A percentile compares a stretch with the other conserved stretches of the same genome.
Evolutionary conservation across 805 yeast species (phyloP).

Genomic region (Scheffersomyces stipitis): DNA sequence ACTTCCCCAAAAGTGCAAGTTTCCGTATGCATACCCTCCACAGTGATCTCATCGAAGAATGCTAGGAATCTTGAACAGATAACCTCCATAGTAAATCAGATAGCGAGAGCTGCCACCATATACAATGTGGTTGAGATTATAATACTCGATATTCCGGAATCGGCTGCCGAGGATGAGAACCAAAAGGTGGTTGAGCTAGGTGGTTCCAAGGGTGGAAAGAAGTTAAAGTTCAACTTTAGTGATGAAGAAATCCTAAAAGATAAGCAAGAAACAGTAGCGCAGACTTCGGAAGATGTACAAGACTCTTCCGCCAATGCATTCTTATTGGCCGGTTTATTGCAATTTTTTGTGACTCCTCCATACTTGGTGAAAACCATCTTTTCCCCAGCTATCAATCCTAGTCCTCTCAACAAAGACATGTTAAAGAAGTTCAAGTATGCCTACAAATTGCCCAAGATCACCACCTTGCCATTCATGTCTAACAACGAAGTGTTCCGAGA

Average conservation of each 20-base stretch:
- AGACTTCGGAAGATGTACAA: slow-evolving; percentile 6
- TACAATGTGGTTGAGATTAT: slow-evolving; percentile 75
- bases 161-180: slow-evolving; percentile 13
- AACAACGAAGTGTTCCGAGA: slow-evolving; percentile 35
- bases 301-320: slow-evolving; percentile 38
- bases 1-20: slow-evolving; percentile 29
- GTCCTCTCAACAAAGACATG: slow-evolving; percentile 29
- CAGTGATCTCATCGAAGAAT: slow-evolving; percentile 52
- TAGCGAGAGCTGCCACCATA: slow-evolving; percentile 71
- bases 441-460: slow-evolving; percentile 64
- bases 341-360: slow-evolving; percentile 82
- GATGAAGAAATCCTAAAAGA: slow-evolving; percentile 28
- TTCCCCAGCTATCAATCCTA: slow-evolving; percentile 12
- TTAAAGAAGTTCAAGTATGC: slow-evolving; percentile 60
- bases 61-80: slow-evolving; percentile 71
- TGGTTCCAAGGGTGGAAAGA: slow-evolving; percentile 25
- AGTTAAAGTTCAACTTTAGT: slow-evolving; percentile 29
- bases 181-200: slow-evolving; percentile 23
- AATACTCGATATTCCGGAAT: slow-evolving; percentile 54
- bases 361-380: slow-evolving; percentile 69
- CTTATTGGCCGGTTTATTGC: slow-evolving; percentile 67
- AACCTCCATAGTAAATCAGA: slow-evolving; percentile 71
- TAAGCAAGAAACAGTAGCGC: slow-evolving; percentile 10
- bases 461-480: slow-evolving; percentile 74
- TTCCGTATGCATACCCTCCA: slow-evolving; percentile 73